Percentiles rank a stretch among this genome's conserved stretches.
Evolutionary conservation across 805 yeast genomes (phyloP).

Genomic region (Candida sonorensis): DNA sequence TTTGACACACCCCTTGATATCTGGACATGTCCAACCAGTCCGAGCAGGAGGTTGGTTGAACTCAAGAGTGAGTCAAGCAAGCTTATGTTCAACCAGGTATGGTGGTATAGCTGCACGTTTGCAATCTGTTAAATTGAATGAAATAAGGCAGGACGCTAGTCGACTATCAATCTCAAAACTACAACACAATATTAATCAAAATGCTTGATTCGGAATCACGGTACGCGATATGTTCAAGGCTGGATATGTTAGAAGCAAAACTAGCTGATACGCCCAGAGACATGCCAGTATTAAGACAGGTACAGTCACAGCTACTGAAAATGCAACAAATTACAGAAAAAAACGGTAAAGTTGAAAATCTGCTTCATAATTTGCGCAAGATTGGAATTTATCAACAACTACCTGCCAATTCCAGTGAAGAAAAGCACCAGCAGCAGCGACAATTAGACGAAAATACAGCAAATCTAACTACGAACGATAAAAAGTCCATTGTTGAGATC

Average conservation of each 20-base stretch:
- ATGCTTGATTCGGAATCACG: slow-evolving; percentile 1
- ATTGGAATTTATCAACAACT: slow-evolving; percentile 1
- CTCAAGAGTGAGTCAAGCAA: too few relatives aligned
- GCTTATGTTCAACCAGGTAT: too few relatives aligned
- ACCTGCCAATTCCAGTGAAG: background rate
- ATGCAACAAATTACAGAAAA: slow-evolving; percentile 4
- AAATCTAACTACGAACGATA: slow-evolving; percentile 8
- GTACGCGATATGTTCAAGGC: slow-evolving; percentile 8
- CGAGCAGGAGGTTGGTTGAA: too few relatives aligned
- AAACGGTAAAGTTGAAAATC: slow-evolving; percentile 4
- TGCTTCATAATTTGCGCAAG: slow-evolving; percentile 3
- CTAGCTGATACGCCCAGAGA: slow-evolving; percentile 6
- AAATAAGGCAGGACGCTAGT: too few relatives aligned
- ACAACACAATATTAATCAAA: too few relatives aligned
- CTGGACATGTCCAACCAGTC: too few relatives aligned
- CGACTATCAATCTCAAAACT: too few relatives aligned
- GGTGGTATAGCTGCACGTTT: too few relatives aligned
- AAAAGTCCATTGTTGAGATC: slow-evolving; percentile 7
- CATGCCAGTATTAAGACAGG: slow-evolving; percentile 3
- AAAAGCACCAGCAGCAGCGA: too few relatives aligned
- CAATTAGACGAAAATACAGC: too few relatives aligned
- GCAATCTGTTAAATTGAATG: too few relatives aligned
- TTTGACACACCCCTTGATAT: too few relatives aligned
- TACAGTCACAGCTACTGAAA: slow-evolving; percentile 1
- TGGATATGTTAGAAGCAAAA: slow-evolving; percentile 9